Conservation (phyloP, 306 rosid species). For the Ochetophila trinervis region DNA sequence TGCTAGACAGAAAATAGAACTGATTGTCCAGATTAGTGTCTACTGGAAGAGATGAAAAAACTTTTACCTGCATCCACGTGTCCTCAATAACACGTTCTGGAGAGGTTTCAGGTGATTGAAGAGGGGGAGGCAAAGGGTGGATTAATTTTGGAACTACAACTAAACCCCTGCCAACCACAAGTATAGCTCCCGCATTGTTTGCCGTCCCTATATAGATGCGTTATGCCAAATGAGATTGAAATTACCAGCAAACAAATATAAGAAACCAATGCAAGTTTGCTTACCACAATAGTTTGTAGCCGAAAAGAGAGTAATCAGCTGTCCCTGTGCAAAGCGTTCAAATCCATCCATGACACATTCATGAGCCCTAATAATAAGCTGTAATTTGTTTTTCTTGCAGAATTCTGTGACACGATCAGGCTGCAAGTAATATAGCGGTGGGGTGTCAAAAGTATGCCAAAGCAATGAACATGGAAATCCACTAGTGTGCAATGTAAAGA, state of each 20-base stretch:
- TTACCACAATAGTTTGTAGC: conserved; percentile 98
- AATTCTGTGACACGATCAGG: conserved; percentile 96
- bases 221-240: conserved; percentile 25
- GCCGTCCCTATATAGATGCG: conserved; percentile 68
- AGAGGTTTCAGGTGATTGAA: conserved; percentile 96
- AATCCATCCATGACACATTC: conserved; percentile 99
- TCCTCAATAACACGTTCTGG: conserved; percentile 85
- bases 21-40: neutral
- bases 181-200: conserved; percentile 97
- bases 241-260: conserved; percentile 14
- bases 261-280: conserved; percentile 12
- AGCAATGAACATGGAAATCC: too few species aligned
- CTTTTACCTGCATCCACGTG: conserved; percentile 95
- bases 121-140: conserved; percentile 96
- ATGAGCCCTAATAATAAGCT: conserved; percentile 95
- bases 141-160: conserved; percentile 97
- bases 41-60: neutral
- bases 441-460: conserved; percentile 6
- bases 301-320: conserved; percentile 93
- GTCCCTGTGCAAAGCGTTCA: conserved; percentile 99
- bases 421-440: conserved; percentile 44
- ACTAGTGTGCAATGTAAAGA: too few species aligned
- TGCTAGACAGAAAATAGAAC: conserved; percentile 1
- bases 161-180: conserved; percentile 97
- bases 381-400: conserved; percentile 93